phyloP scores from a whole-genome alignment of 495 filamentous ascomycete species.

The Neurospora sp. region DNA sequence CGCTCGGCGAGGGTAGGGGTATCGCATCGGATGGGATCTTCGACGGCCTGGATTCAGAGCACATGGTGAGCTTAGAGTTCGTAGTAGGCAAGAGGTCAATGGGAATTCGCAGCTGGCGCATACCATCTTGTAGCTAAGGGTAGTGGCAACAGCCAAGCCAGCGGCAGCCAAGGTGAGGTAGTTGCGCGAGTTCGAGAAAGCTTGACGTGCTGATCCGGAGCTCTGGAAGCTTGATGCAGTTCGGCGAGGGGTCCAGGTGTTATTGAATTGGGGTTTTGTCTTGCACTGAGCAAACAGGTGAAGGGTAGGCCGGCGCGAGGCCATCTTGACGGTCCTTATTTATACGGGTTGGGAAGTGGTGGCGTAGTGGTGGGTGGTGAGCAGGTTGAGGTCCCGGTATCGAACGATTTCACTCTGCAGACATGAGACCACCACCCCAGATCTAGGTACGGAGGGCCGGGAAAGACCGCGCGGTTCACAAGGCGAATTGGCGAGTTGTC shows the following conservation, averaged over 20 bases:
- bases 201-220: conserved; percentile 1
- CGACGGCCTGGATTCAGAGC: conserved; percentile 21
- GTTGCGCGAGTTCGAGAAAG: conserved; percentile 3
- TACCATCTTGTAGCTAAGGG: conserved; percentile 26
- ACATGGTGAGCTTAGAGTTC: neutral
- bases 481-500: neutral
- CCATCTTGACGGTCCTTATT: conserved; percentile 13
- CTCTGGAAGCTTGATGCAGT: conserved; percentile 10
- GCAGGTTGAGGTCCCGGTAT: conserved; percentile 3
- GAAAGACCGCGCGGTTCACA: conserved; percentile 2
- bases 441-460: conserved; percentile 3
- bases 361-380: conserved; percentile 1
- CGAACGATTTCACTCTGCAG: conserved; percentile 14
- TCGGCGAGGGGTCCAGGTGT: conserved; percentile 6
- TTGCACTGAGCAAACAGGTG: conserved; percentile 20
- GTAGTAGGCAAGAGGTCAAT: neutral
- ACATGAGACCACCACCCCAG: conserved; percentile 23
- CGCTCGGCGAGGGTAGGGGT: conserved; percentile 56
- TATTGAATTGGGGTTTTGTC: conserved; percentile 7
- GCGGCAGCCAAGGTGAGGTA: conserved; percentile 17
- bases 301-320: conserved; percentile 11
- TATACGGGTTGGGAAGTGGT: neutral
- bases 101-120: neutral
- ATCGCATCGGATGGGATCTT: conserved; percentile 31
- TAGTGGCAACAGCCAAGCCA: conserved; percentile 13